These are phyloP conservation scores for Eutypella sp. DNA, from an alignment of 2,329 filamentous ascomycete species.

Conservation along the genomic window DNA sequence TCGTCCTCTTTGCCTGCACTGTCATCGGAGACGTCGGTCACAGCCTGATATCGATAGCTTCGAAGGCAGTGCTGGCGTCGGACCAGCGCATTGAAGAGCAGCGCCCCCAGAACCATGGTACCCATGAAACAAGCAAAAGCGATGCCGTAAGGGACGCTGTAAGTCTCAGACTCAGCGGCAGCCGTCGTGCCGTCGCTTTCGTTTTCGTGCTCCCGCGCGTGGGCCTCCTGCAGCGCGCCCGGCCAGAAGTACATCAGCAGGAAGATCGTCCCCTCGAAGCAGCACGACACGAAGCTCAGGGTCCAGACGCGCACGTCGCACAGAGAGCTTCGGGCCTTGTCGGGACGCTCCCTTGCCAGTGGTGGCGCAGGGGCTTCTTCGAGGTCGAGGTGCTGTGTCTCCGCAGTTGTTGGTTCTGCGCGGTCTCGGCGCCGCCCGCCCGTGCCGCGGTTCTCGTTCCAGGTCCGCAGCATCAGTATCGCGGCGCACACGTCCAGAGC, in stretches of 20 bases:
- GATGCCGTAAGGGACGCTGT: slow-evolving; percentile 43
- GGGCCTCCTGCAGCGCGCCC: slow-evolving; percentile 24
- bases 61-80: slow-evolving; percentile 12
- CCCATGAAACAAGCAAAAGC: slow-evolving; percentile 57
- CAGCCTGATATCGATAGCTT: neutral
- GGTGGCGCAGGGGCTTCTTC: neutral
- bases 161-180: too few species aligned
- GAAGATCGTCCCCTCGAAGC: slow-evolving; percentile 30
- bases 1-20: neutral
- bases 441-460: slow-evolving; percentile 24
- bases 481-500: slow-evolving; percentile 21
- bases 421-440: neutral
- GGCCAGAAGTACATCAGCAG: slow-evolving; percentile 30
- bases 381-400: neutral
- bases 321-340: neutral
- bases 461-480: slow-evolving; percentile 24
- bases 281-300: slow-evolving; percentile 28
- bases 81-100: slow-evolving; percentile 41
- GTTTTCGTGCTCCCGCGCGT: slow-evolving; percentile 9
- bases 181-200: slow-evolving; percentile 4
- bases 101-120: slow-evolving; percentile 53
- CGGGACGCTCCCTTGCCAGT: neutral
- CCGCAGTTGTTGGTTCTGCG: neutral
- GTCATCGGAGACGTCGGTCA: neutral
- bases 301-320: slow-evolving; percentile 24